Evolutionary conservation across 352 stramenopile genomes (phyloP), one percentile per base, ranked within the genome.

Genomic region (Pilasporangium apinafurcum): DNA sequence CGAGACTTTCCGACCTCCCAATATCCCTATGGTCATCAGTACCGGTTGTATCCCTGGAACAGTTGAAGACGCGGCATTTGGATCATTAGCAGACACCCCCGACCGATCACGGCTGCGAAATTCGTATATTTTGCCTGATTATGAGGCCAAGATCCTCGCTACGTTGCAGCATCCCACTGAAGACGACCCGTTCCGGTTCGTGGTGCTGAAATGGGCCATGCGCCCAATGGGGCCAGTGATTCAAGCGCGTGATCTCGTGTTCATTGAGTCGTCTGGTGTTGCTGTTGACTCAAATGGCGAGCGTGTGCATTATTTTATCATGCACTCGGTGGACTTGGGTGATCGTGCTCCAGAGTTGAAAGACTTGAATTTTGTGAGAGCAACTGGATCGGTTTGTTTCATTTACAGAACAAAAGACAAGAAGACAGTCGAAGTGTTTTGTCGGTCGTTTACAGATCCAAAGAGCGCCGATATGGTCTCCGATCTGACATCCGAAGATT

Each of bases 201-300:
- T 81, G 8, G 63, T 48, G 3, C 36, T 81, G 42, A 84, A 81
- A 40, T 84, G 71, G 71, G 79, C 59, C 48, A 66, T 60, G 0
- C 72, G 74, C 37, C 68, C 80, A 33, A 41, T 68, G 8, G 56
- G 66, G 13, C 68, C 17, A 37, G 78, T 81, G 30, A 55, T 78
- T 20, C 55, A 72, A 24, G 63, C 56, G 8, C 62, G 71, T n/a
- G 68, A 83, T 36, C 74, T 77, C 33, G 38, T 82, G 16, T 55
- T 82, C 26, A 35, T 79, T 26, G 68, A 84, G 27, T 59, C 55
- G 1, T 72, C 59, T 0, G 71, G 72, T 0, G 36, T 65, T 8
- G 62, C 53, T 0, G 40, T 34, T 2, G 65, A 82, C 38, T 57
- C 48, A 1, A 57, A 59, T 14, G 68, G 68, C 5, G 49, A 61